Conservation (phyloP, 2,329 filamentous ascomycete genomes). For the Penicillium oxalicum region DNA sequence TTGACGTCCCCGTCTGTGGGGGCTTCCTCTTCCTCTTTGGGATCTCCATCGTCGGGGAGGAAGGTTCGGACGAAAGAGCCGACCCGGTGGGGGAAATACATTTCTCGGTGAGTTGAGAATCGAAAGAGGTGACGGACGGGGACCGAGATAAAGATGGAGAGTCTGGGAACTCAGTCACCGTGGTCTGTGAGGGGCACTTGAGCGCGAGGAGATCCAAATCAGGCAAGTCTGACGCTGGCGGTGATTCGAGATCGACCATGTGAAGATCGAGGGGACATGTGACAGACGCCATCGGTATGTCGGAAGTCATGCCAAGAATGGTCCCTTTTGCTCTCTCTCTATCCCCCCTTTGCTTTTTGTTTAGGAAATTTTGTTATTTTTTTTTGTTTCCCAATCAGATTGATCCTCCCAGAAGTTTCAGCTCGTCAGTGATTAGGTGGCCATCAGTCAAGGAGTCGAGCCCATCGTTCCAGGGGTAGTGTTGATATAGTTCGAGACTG, state of each 20-base stretch:
- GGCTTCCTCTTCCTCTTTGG: constrained; percentile 12
- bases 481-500: too few species aligned
- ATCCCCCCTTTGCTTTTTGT: too few species aligned
- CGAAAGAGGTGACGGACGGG: background rate
- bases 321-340: background rate
- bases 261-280: constrained; percentile 24
- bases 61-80: background rate
- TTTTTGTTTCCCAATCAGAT: background rate
- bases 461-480: background rate
- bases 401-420: too few species aligned
- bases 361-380: background rate
- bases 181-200: constrained; percentile 9
- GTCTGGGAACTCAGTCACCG: constrained; percentile 11
- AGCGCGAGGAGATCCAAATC: constrained; percentile 6
- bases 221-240: constrained; percentile 2
- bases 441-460: background rate
- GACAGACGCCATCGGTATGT: constrained; percentile 19
- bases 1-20: constrained; percentile 6
- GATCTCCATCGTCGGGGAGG: constrained; percentile 14
- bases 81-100: constrained; percentile 4
- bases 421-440: background rate
- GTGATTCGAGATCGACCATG: constrained; percentile 6
- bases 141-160: background rate
- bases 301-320: background rate
- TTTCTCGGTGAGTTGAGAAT: constrained; percentile 3